Conservation (phyloP, 2,329 filamentous ascomycete species). For the Botrytis hyacinthi region DNA sequence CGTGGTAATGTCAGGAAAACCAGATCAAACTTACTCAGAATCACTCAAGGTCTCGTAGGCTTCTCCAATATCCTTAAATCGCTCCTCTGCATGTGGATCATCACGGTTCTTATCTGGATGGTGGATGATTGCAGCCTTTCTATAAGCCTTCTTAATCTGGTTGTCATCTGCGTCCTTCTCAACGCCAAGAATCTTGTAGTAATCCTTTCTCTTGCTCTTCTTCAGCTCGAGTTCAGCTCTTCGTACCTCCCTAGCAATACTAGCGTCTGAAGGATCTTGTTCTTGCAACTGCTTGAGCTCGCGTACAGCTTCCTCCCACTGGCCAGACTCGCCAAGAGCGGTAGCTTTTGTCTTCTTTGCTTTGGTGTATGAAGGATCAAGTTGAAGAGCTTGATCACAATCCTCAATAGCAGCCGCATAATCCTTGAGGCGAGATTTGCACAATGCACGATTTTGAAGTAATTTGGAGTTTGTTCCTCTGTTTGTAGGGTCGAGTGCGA, state of each 20-base stretch:
- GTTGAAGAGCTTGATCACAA: conserved; percentile 76
- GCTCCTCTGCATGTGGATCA: conserved; percentile 77
- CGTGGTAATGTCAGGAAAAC: not conserved
- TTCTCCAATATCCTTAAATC: conserved; percentile 97
- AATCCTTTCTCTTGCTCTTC: conserved; percentile 96
- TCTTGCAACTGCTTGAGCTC: conserved; percentile 88
- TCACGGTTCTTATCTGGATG: conserved; percentile 98
- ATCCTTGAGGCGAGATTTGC: conserved; percentile 78
- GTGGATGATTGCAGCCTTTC: conserved; percentile 88
- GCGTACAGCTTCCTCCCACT: conserved; percentile 87
- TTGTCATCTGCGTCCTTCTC: conserved; percentile 79
- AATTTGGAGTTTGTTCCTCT: conserved; percentile 93
- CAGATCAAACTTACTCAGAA: conserved; percentile 67
- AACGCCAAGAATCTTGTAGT: conserved; percentile 94
- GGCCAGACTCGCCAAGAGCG: conserved; percentile 77
- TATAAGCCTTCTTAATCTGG: conserved; percentile 95
- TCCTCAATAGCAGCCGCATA: conserved; percentile 80
- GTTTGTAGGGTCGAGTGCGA: conserved; percentile 84
- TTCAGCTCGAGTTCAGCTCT: conserved; percentile 93
- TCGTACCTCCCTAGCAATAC: conserved; percentile 78
- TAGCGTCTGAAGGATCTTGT: conserved; percentile 75
- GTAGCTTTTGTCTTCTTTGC: conserved; percentile 93
- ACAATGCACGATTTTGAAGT: conserved; percentile 87
- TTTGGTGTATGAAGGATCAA: conserved; percentile 85
- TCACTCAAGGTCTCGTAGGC: conserved; percentile 96